Conservation (phyloP, 78 protist genomes). For the slime mould (Dictyostelium discoideum) region DNA sequence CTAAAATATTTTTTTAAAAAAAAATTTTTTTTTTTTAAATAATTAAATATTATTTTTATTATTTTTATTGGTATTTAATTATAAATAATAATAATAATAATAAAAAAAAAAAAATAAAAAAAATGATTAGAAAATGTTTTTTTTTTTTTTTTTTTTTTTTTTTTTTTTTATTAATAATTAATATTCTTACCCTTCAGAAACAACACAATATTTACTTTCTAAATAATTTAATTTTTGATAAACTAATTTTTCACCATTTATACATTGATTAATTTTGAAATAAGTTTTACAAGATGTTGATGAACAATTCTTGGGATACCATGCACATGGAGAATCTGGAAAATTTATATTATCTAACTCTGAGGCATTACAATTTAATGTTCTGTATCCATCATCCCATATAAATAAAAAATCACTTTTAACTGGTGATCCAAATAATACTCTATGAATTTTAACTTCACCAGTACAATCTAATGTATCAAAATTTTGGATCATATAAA, state of each 20-base stretch:
- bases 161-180: not conserved
- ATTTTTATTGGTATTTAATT: not conserved
- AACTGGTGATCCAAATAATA: not conserved
- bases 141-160: not conserved
- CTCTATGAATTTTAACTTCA: not conserved
- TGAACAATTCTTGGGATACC: not conserved
- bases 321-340: conserved; percentile 7
- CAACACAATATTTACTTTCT: conserved; percentile 3
- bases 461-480: not conserved
- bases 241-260: conserved; percentile 2
- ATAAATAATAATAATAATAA: no score
- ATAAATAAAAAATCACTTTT: not conserved
- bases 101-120: no score
- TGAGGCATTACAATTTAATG: not conserved
- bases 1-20: not conserved
- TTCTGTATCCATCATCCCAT: conserved; percentile 10
- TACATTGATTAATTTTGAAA: not conserved
- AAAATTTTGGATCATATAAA: not conserved
- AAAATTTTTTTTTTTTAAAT: not conserved
- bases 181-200: not conserved
- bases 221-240: not conserved
- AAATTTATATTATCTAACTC: not conserved
- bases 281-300: not conserved
- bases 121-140: not conserved
- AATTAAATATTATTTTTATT: no score